Evolutionary conservation across 2,329 filamentous ascomycete genomes (phyloP), one percentile per base, ranked within the genome.

Genomic region (Teratosphaeria gauchensis): DNA sequence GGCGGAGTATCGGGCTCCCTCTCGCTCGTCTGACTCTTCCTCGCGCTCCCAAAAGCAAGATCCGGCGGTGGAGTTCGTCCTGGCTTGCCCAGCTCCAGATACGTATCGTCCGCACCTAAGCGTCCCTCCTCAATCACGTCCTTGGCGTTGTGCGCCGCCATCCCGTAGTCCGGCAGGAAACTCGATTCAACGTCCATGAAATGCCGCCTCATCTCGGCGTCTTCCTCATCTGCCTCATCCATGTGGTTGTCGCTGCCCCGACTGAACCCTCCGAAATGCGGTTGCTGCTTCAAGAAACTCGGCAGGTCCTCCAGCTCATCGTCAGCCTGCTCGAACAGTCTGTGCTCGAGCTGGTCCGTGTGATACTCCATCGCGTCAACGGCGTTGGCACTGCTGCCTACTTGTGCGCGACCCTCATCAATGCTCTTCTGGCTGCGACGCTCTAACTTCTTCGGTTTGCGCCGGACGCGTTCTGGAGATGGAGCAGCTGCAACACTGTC

Each of bases 101-200:
- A 78, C 21, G 77, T 79, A 61, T 79, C 77, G 65, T 79, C 77
- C 11, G 65, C 72, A 48, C 76, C 76, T 8, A 64, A 51, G 32
- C 61, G 56, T 12, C 63, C 62, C 2, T 61, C 65, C 42, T 69
- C 67, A 2, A n/a, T 52, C 19, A 7, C 48, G 16, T 54, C 52
- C 52, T 35, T 31, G 19, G 32, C 21, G 30, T 21, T 12, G 16
- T 35, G 30, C 52, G 52, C 52, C 28, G 55, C 64, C 6, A 70
- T 63, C 2, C 79, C 79, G 1, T 76, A 74, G 53, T 84, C 82
- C 0, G 82, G 83, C 52, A 85, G 61, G 64, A 86, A 85, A 66
- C 82, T 85, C 3, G 83, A 85, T 68, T 85, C 83, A 58, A 85
- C 77, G 63, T 86, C 83, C 76, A 82, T 78, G 62, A 86, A 69